Evolutionary conservation across 2,329 filamentous ascomycete genomes (phyloP).

Genomic region (Metarhizium album): DNA sequence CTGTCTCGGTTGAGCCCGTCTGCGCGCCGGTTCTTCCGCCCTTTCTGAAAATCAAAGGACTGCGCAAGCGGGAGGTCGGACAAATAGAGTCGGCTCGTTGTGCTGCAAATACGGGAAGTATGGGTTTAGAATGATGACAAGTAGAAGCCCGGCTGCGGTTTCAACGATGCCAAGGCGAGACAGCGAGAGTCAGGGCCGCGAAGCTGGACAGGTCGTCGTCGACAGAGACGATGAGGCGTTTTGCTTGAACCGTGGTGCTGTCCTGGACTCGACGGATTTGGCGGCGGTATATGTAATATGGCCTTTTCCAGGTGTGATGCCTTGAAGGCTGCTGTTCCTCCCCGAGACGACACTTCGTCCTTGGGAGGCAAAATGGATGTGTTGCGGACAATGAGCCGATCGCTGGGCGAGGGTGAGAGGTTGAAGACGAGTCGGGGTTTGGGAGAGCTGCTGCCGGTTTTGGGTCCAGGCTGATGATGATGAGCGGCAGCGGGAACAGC

Average conservation of each 20-base stretch:
- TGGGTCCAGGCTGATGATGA: too few relatives aligned
- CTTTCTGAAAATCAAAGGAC: not conserved
- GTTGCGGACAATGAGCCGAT: too few relatives aligned
- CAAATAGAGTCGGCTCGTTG: not conserved
- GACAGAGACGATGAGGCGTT: not conserved
- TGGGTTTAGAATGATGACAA: not conserved
- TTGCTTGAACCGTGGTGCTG: not conserved
- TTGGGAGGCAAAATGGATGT: too few relatives aligned
- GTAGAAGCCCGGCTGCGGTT: not conserved
- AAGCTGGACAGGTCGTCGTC: not conserved
- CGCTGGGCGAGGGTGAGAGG: too few relatives aligned
- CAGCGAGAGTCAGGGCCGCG: not conserved
- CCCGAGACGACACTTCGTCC: too few relatives aligned
- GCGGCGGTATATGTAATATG: too few relatives aligned
- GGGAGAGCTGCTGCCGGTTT: not conserved
- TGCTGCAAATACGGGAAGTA: too few relatives aligned
- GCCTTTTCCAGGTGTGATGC: too few relatives aligned
- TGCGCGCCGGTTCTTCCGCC: not conserved
- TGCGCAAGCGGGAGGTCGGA: not conserved
- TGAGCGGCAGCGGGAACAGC: too few relatives aligned
- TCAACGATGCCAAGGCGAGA: not conserved
- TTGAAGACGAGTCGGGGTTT: too few relatives aligned
- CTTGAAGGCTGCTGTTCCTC: too few relatives aligned
- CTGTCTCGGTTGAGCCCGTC: not conserved
- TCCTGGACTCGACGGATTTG: too few relatives aligned